Conservation (phyloP, 306 rosid genomes). For the Cyamopsis tetragonoloba region DNA sequence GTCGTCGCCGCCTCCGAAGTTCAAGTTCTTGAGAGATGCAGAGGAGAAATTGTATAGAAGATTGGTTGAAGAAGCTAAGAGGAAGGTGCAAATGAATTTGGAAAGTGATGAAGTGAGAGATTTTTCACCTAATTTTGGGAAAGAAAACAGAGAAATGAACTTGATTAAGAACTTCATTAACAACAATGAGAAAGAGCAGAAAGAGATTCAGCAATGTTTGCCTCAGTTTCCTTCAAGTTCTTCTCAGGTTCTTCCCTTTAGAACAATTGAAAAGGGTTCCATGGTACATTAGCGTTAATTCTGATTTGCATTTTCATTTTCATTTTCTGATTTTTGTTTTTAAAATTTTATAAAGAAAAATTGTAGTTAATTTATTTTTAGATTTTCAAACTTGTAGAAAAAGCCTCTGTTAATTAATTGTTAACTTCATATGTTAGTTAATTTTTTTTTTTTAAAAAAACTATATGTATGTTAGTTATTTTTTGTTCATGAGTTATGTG, state of each 20-base stretch:
- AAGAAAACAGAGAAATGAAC: slow-evolving; percentile 36
- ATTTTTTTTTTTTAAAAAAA: slow-evolving; percentile 24
- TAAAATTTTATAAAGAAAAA: too few species aligned
- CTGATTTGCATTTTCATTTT: too few species aligned
- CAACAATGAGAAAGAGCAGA: slow-evolving; percentile 55
- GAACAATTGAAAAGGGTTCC: slow-evolving; percentile 29
- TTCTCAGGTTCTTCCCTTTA: slow-evolving; percentile 65
- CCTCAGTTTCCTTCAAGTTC: slow-evolving; percentile 54
- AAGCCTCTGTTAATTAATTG: slow-evolving; percentile 38
- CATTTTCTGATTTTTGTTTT: too few species aligned
- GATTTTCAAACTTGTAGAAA: slow-evolving; percentile 15
- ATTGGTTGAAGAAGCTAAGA: slow-evolving; percentile 57
- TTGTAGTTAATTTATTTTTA: too few species aligned
- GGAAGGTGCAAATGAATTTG: slow-evolving; percentile 30
- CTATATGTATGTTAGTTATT: slow-evolving; percentile 17
- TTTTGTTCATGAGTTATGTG: slow-evolving; percentile 31
- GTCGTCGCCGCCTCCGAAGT: slow-evolving; percentile 80
- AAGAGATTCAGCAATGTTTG: slow-evolving; percentile 30
- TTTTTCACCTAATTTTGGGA: slow-evolving; percentile 13
- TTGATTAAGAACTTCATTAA: slow-evolving; percentile 32
- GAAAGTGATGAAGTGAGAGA: slow-evolving; percentile 23
- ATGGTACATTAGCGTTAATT: slow-evolving; percentile 42
- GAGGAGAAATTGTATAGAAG: slow-evolving; percentile 68
- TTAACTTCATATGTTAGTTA: slow-evolving; percentile 19
- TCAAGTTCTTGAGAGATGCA: slow-evolving; percentile 72